Conservation (phyloP, 345 rosid genomes). For the Sonneratia alba region DNA sequence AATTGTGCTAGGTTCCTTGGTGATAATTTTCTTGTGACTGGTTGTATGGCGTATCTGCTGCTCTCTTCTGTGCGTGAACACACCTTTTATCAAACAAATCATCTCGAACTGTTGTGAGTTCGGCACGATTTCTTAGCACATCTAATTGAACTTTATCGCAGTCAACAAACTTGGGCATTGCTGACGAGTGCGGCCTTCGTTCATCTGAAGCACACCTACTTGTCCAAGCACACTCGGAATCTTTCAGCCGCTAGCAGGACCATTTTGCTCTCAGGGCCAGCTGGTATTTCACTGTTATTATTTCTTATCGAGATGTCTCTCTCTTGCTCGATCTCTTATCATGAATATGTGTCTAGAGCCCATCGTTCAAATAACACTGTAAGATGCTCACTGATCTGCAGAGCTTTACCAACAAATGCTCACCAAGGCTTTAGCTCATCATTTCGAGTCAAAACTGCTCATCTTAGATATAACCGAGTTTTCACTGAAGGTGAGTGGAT, state of each 20-base stretch:
- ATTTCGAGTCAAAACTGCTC: slow-evolving; percentile 72
- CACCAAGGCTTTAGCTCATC: slow-evolving; percentile 80
- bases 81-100: too few relatives aligned
- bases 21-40: too few relatives aligned
- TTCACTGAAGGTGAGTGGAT: slow-evolving; percentile 55
- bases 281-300: slow-evolving; percentile 38
- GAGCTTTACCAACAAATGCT: slow-evolving; percentile 93
- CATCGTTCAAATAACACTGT: slow-evolving; percentile 6
- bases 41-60: too few relatives aligned
- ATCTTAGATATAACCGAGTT: slow-evolving; percentile 68
- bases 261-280: slow-evolving; percentile 84
- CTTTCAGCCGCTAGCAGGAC: slow-evolving; percentile 88
- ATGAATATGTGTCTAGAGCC: background rate
- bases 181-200: slow-evolving; percentile 82
- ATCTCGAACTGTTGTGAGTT: too few relatives aligned
- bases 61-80: too few relatives aligned
- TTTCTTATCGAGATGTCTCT: background rate
- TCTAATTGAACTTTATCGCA: slow-evolving; percentile 25
- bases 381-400: slow-evolving; percentile 18
- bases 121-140: background rate
- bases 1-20: too few relatives aligned
- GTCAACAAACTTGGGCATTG: slow-evolving; percentile 54
- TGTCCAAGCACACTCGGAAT: slow-evolving; percentile 79
- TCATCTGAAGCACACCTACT: slow-evolving; percentile 66
- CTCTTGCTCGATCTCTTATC: background rate